These are phyloP conservation scores for Graphiopsis chlorocephala DNA, from an alignment of 2,329 filamentous ascomycete genomes.

Conservation along the genomic window DNA sequence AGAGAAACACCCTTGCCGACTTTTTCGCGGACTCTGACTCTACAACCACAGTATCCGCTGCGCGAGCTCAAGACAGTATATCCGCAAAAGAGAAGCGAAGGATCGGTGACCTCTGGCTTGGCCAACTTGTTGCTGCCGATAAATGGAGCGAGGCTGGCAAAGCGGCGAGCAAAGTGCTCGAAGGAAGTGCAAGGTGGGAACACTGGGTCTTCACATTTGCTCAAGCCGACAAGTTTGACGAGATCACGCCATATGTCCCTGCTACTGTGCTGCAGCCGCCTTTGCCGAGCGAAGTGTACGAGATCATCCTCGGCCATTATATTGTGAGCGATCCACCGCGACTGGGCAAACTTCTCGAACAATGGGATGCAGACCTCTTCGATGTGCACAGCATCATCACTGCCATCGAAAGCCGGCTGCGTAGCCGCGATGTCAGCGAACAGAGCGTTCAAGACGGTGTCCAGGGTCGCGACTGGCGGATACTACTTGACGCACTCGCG, in stretches of 20 bases:
- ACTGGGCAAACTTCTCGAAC: slow-evolving; percentile 75
- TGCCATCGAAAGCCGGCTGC: slow-evolving; percentile 77
- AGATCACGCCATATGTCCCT: slow-evolving; percentile 83
- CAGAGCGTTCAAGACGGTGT: slow-evolving; percentile 73
- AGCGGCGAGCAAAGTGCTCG: slow-evolving; percentile 78
- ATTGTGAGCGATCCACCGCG: slow-evolving; percentile 71
- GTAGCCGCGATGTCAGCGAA: slow-evolving; percentile 69
- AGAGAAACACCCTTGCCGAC: slow-evolving; percentile 30
- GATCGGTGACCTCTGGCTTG: slow-evolving; percentile 90
- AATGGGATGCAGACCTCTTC: slow-evolving; percentile 82
- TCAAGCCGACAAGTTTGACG: slow-evolving; percentile 79
- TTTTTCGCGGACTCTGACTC: slow-evolving; percentile 61
- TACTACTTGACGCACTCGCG: slow-evolving; percentile 82
- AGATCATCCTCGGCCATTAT: slow-evolving; percentile 86
- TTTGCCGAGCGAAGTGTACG: slow-evolving; percentile 78
- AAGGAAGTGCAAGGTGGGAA: slow-evolving; percentile 80
- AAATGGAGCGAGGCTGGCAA: slow-evolving; percentile 77
- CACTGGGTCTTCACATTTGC: slow-evolving; percentile 95
- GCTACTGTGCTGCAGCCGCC: slow-evolving; percentile 73
- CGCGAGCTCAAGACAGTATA: slow-evolving; percentile 55
- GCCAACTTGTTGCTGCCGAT: slow-evolving; percentile 71
- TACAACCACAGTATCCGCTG: slow-evolving; percentile 61
- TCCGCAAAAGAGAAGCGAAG: slow-evolving; percentile 80
- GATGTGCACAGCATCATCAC: slow-evolving; percentile 73
- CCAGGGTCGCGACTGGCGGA: slow-evolving; percentile 73